A percentile compares a stretch with the other conserved stretches of the same genome.
phyloP scores from a whole-genome alignment of 139 green algal genomes.

The Micractinium sp. region DNA sequence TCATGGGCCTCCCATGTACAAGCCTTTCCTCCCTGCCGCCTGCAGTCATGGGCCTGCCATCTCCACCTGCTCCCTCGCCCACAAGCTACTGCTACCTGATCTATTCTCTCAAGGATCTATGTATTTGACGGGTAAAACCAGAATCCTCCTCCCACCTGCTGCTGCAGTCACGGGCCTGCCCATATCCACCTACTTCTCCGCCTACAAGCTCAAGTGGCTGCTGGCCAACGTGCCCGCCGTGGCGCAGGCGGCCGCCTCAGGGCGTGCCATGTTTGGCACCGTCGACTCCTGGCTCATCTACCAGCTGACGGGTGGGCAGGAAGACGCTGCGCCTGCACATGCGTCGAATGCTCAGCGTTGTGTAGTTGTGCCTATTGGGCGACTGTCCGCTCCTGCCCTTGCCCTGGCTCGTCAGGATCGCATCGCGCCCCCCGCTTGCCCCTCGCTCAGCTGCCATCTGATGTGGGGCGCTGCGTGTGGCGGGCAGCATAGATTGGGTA shows the following conservation, averaged over 20 bases:
- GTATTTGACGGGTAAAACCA: no score
- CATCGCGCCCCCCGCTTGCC: no score
- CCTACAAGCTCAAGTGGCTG: conserved; percentile 95
- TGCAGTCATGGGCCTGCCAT: not conserved
- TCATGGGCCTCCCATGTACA: no score
- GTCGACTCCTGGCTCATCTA: conserved; percentile 98
- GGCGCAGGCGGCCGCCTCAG: conserved; percentile 46
- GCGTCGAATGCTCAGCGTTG: no score
- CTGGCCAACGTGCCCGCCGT: conserved; percentile 86
- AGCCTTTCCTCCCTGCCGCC: not conserved
- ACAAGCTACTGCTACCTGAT: not conserved
- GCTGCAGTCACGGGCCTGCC: conserved; percentile 85
- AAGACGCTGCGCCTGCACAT: no score
- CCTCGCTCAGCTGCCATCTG: no score
- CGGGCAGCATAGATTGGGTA: no score
- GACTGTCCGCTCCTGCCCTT: no score
- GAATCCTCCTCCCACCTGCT: not conserved
- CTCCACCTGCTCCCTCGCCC: not conserved
- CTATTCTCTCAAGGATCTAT: no score
- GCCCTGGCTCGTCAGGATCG: no score
- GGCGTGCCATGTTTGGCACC: conserved; percentile 82
- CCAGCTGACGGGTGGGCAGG: conserved; percentile 79
- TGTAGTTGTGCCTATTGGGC: no score
- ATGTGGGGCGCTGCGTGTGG: no score
- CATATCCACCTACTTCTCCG: conserved; percentile 96